Evolutionary conservation across 2,329 filamentous ascomycete genomes (phyloP).

Genomic region (Colletotrichum cuscutae): DNA sequence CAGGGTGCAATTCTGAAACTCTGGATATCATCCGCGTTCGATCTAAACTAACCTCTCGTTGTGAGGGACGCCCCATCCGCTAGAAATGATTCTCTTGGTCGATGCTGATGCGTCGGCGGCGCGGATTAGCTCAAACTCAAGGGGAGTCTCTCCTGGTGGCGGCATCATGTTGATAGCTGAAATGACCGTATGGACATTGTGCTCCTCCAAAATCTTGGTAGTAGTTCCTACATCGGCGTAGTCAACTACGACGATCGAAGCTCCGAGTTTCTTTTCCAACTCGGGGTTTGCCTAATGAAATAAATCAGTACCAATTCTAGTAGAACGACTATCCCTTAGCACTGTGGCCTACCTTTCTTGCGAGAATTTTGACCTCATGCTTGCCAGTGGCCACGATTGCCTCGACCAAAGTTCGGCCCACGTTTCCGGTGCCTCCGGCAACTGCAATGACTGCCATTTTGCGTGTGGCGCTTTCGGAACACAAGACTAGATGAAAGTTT

Average conservation of each 20-base stretch:
- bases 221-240: constrained; percentile 40
- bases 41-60: constrained; percentile 41
- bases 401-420: constrained; percentile 58
- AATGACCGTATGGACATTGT: constrained; percentile 56
- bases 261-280: constrained; percentile 38
- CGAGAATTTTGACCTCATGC: constrained; percentile 52
- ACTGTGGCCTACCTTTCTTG: constrained; percentile 47
- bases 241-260: constrained; percentile 41
- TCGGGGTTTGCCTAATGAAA: constrained; percentile 33
- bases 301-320: background rate
- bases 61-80: constrained; percentile 51
- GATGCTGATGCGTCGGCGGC: constrained; percentile 50
- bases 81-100: constrained; percentile 55
- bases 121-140: constrained; percentile 54
- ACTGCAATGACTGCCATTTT: constrained; percentile 50
- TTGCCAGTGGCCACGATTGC: constrained; percentile 46
- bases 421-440: constrained; percentile 56
- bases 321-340: no score
- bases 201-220: constrained; percentile 41
- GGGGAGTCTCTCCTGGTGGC: constrained; percentile 38
- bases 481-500: background rate
- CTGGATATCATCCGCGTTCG: background rate
- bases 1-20: no score
- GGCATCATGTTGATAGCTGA: constrained; percentile 49
- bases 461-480: background rate